Base-by-base conservation (phyloP, 1,139 yeast species). In the Geotrichum citri-aurantii region DNA sequence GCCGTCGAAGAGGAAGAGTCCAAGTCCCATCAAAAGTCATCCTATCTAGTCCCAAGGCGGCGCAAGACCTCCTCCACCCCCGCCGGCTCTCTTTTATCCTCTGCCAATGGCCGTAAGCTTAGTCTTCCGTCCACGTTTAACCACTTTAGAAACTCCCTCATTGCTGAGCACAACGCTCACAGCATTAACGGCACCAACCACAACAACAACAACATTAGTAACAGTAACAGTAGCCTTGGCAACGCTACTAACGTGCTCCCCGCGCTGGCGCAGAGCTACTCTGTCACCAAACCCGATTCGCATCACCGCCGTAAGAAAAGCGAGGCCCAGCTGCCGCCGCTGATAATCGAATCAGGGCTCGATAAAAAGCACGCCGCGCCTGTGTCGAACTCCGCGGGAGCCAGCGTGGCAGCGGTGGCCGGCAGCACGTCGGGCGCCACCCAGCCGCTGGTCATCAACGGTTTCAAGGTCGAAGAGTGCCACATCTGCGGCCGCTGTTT, bases 401-500 rank as follows among this genome's bases (percentile, higher is more conserved):
- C 19, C 42, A 6, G 6, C 7, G 42, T 14, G n/a, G 40, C 40
- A 10, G 3, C 40, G 14, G n/a, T n/a, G 7, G 42, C 42, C 5
- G 42, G 3, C 17, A n/a, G 42, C 7, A 2, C 42, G 1, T n/a
- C 42, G 19, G 42, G 42, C 6, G 42, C 42, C 19, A n/a, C 42
- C 19, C 42, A 37, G 42, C 42, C 42, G 17, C 42, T 37, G 14
- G 42, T 37, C 6, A 37, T 53, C 14, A 54, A 51, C 23, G 69
- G 67, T 54, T 68, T 61, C 64, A 69, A 72, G 52, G 64, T 71
- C 23, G 78, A 75, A 62, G 73, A 68, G 51, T 75, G 79, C 62
- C 77, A 73, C 54, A 71, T 75, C 50, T 77, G 80, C 64, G 75
- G 74, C 10, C 70, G 80, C 48, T 68, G 69, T 44, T 77, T 77